Evolutionary conservation across 2,329 filamentous ascomycete species (phyloP), one percentile per base, ranked within the genome.

Genomic region (Dactylellina sp.): DNA sequence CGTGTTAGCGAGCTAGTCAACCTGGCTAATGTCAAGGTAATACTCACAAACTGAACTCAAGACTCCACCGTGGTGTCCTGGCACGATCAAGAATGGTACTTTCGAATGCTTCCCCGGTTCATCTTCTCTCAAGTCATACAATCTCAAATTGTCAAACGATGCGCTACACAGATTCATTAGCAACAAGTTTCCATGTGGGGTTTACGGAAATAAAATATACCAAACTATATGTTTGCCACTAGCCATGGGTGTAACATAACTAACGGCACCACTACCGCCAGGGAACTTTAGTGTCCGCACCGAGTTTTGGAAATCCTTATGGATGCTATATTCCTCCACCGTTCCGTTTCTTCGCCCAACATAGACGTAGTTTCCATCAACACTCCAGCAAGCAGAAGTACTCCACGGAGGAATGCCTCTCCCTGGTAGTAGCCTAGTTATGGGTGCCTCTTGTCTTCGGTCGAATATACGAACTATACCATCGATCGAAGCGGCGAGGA

Each of bases 321-420:
- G 92, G 16, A 99, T 84, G 79, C 88, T 92, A 81, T 91, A 99
- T 81, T 99, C 95, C 77, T 99, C 95, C 0, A 99, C 95, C 0
- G 92, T 96, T 57, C 92, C 87, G 81, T 98, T 98, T 68, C 95
- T 86, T 25, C 95, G 86, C 0, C 95, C 95, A 0, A 91, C 93
- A 81, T 97, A 99, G 78, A 99, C 93, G 81, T 88, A 92, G 81
- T 98, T 98, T 12, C 95, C 95, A 80, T 97, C 91, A 0, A 93
- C 93, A 62, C 91, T 94, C 95, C 95, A 99, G 83, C 93, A 97
- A 0, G 93, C 92, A 77, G 92, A 93, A 89, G 97, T 97, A 81
- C 94, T 98, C 94, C 94, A 99, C 0, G 94, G 95, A 0, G 95
- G 94, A 0, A 92, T 91, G 16, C 89, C 88, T 9, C 88, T 87